phyloP scores from a whole-genome alignment of 257 asterid genomes.

The Solanum habrochaites region DNA sequence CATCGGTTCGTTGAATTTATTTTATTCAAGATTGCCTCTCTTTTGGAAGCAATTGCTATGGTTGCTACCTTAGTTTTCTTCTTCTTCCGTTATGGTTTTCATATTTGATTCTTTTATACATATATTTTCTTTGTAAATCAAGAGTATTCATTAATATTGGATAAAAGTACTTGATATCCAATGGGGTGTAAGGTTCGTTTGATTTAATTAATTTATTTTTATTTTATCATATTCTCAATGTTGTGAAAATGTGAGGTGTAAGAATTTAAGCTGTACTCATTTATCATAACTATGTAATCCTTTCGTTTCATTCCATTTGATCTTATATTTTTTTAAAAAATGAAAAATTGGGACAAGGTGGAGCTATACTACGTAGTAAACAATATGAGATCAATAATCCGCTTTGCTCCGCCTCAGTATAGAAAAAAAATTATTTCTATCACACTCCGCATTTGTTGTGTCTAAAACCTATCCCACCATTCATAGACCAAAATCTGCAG shows the following conservation, averaged over 20 bases:
- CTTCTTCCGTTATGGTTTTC: constrained; percentile 77
- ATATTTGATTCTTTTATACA: constrained; percentile 22
- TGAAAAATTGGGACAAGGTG: too few species aligned
- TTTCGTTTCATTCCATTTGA: too few species aligned
- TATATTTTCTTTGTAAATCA: background rate
- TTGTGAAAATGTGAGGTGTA: background rate
- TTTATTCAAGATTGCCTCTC: constrained; percentile 48
- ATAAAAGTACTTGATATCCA: background rate
- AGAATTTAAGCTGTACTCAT: background rate
- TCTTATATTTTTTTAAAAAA: too few species aligned
- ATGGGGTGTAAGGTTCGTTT: background rate
- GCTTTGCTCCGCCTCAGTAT: too few species aligned
- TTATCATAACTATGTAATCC: too few species aligned
- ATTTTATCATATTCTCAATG: background rate
- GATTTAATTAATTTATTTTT: background rate
- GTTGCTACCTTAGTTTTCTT: constrained; percentile 46
- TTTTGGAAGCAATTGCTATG: constrained; percentile 53
- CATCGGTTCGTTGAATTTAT: constrained; percentile 46
- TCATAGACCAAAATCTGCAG: too few species aligned
- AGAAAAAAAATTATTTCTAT: too few species aligned
- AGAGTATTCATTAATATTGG: background rate
- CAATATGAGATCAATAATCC: too few species aligned
- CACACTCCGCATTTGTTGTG: too few species aligned
- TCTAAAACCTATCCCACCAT: too few species aligned
- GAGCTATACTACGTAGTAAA: too few species aligned